Conservation (phyloP, 1,284 basidiomycete genomes). For the Lentinus polychrous region DNA sequence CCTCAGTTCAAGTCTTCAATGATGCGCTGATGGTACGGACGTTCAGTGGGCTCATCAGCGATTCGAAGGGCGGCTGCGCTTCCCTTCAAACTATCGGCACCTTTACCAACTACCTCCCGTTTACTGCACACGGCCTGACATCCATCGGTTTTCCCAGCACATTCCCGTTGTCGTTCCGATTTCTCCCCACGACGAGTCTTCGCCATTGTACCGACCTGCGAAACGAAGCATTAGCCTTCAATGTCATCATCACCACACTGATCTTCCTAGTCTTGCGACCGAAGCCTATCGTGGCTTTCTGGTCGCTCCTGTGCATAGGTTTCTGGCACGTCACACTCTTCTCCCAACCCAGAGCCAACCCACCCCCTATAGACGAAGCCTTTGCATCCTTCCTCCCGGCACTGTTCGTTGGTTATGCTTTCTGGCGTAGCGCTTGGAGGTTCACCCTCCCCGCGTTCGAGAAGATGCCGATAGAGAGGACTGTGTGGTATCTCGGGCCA, state of each 20-base stretch:
- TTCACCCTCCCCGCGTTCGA: slow-evolving; percentile 70
- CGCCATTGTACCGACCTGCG: slow-evolving; percentile 70
- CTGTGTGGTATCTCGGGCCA: slow-evolving; percentile 68
- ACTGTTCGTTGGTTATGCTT: slow-evolving; percentile 73
- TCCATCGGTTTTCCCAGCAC: slow-evolving; percentile 69
- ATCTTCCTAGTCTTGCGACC: slow-evolving; percentile 74
- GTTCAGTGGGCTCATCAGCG: slow-evolving; percentile 58
- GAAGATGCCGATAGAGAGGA: slow-evolving; percentile 64
- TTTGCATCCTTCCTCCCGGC: slow-evolving; percentile 76
- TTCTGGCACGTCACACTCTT: slow-evolving; percentile 85
- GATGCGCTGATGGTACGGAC: neutral
- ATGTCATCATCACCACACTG: slow-evolving; percentile 57
- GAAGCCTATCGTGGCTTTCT: slow-evolving; percentile 63
- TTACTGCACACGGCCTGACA: slow-evolving; percentile 54
- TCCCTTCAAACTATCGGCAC: slow-evolving; percentile 63
- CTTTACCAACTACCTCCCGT: slow-evolving; percentile 61
- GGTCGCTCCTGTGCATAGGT: slow-evolving; percentile 78
- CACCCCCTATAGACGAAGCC: slow-evolving; percentile 61
- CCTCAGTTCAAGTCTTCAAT: neutral
- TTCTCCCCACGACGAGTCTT: slow-evolving; percentile 35
- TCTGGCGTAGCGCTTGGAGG: slow-evolving; percentile 74
- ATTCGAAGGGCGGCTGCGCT: slow-evolving; percentile 73
- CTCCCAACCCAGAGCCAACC: slow-evolving; percentile 66
- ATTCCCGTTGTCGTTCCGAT: slow-evolving; percentile 61
- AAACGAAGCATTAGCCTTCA: slow-evolving; percentile 61